Evolutionary conservation across 257 asterid genomes (phyloP).

Genomic region (Solanum rostratum): DNA sequence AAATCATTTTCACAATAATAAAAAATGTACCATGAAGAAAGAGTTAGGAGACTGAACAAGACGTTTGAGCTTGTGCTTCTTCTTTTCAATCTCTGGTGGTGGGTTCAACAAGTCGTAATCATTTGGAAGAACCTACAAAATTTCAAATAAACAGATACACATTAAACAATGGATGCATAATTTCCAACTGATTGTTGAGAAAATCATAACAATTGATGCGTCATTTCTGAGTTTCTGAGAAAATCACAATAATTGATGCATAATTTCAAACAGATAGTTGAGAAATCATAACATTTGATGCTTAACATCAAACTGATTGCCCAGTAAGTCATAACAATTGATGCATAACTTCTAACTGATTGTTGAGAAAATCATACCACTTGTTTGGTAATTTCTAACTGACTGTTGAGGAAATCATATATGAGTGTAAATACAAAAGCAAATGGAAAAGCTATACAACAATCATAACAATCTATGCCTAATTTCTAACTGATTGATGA

Average conservation of each 20-base stretch:
- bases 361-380: background rate
- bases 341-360: background rate
- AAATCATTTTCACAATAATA: background rate
- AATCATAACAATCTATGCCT: background rate
- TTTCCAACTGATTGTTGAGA: too few species aligned
- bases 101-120: constrained; percentile 57
- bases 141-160: background rate
- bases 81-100: constrained; percentile 60
- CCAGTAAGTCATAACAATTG: background rate
- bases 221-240: background rate
- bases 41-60: constrained; percentile 45
- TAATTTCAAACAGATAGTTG: background rate
- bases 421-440: too few species aligned
- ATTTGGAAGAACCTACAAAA: constrained; percentile 37
- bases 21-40: constrained; percentile 29
- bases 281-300: background rate
- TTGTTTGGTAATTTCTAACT: background rate
- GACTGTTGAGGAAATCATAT: background rate
- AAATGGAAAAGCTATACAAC: too few species aligned
- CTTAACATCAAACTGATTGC: background rate
- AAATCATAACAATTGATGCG: too few species aligned
- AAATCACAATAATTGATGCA: background rate
- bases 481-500: background rate
- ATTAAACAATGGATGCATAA: background rate
- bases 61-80: constrained; percentile 76